A percentile compares a stretch with the other conserved stretches of the same genome.
phyloP scores from a whole-genome alignment of 1,284 basidiomycete genomes.

The Puccinia horiana region DNA sequence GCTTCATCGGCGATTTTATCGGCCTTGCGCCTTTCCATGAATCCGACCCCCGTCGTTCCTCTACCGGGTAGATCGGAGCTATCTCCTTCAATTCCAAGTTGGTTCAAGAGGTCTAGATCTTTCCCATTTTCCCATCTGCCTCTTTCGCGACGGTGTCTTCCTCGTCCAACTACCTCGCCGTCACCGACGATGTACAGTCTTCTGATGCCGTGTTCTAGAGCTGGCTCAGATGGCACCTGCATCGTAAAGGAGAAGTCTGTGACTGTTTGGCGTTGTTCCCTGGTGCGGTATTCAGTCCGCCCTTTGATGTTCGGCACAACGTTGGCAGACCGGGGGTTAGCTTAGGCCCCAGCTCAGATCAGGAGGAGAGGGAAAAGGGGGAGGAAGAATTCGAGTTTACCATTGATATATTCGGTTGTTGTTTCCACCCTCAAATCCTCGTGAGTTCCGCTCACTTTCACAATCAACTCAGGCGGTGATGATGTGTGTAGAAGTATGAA shows the following conservation, averaged over 20 bases:
- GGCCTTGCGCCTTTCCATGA: conserved; percentile 27
- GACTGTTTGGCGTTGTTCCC: conserved; percentile 26
- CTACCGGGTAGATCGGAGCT: background rate
- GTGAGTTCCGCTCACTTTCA: conserved; percentile 39
- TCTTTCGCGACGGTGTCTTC: conserved; percentile 17
- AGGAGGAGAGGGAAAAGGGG: background rate
- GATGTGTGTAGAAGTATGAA: conserved; percentile 41
- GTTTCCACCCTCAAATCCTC: conserved; percentile 38
- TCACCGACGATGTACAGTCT: conserved; percentile 30
- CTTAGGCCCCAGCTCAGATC: background rate
- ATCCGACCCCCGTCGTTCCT: background rate
- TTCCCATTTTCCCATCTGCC: conserved; percentile 36
- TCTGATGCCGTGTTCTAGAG: conserved; percentile 19
- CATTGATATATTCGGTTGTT: conserved; percentile 30
- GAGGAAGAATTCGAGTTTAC: background rate
- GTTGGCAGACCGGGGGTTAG: background rate
- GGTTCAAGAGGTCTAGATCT: conserved; percentile 29
- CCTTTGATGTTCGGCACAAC: conserved; percentile 11
- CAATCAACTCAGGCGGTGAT: conserved; percentile 23
- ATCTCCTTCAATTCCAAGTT: background rate
- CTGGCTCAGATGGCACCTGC: conserved; percentile 9
- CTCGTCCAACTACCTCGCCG: conserved; percentile 38
- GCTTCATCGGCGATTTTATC: conserved; percentile 26
- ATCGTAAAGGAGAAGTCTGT: conserved; percentile 40
- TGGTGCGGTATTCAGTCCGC: conserved; percentile 32